Base-by-base conservation (phyloP, 139 green algal species). In the Micractinium conductrix region DNA sequence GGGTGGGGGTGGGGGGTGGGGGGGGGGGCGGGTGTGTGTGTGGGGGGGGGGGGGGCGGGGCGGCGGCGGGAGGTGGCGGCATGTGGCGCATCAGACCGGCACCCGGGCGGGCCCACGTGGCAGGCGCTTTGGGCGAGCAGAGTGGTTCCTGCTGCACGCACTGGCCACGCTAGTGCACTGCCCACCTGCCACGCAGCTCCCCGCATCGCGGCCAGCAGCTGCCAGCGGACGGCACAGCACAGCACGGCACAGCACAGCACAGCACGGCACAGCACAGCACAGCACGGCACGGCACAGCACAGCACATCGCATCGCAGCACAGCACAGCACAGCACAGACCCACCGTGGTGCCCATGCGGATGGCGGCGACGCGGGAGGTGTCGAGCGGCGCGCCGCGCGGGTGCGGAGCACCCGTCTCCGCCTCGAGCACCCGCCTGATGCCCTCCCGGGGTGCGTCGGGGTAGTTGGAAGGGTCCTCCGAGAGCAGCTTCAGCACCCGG, bases 381-480 rank as follows among this genome's bases (percentile, higher is more conserved):
- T 98, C 92, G 55, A 98, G 88, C 0, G 94, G 95, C 16, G 26
- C 8, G 40, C 90, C 37, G 0, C 95, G 87, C 1, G 85, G 91
- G 86, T 95, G 93, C 17, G 67, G 55, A 30, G 80, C 79, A 40
- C 95, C 94, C 14, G 92, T 95, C 19, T 95, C 91, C 43, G 96
- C 81, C 88, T 99, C 95, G 42, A 99, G 90, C 26, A 99, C 91
- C 2, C 96, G 90, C 0, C 97, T 89, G 82, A 99, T 99, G 68
- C 97, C 97, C 86, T 99, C 97, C 14, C 92, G 80, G 0, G 97
- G 96, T 1, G 97, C 97, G 90, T 99, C 96, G 40, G 90, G 82
- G 88, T 99, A 99, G 84, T 98, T 98, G 30, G 76, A 81, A 5
- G 97, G 97, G 85, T 99, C 96, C 73, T 96, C 97, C 26, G 92